A percentile compares a stretch with the other conserved stretches of the same genome.
phyloP scores from a whole-genome alignment of 2,329 filamentous ascomycete species.

The Myriosclerotinia curreyana region DNA sequence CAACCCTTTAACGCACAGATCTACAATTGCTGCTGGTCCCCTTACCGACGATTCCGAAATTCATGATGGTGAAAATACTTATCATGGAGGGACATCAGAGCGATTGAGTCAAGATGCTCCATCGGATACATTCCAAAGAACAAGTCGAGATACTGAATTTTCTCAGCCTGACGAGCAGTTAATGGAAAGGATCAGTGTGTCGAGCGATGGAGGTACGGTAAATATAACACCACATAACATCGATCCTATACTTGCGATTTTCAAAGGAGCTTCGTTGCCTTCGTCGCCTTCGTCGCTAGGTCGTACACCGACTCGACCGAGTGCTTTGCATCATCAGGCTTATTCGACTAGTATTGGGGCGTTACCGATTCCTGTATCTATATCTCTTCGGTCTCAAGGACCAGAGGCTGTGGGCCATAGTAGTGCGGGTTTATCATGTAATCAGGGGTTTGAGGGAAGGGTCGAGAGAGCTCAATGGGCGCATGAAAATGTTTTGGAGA shows the following conservation, averaged over 20 bases:
- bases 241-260: conserved; percentile 7
- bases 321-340: not conserved
- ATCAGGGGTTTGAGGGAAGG: no score
- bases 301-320: not conserved
- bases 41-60: no score
- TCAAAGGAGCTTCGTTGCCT: not conserved
- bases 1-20: no score
- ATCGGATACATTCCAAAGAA: not conserved
- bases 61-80: no score
- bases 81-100: not conserved
- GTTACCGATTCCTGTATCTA: not conserved
- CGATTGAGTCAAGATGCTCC: not conserved
- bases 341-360: not conserved
- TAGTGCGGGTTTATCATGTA: not conserved
- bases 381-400: not conserved
- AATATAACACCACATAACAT: conserved; percentile 5
- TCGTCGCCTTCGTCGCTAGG: not conserved
- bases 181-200: not conserved
- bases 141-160: conserved; percentile 1
- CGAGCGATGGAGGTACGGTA: not conserved
- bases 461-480: not conserved
- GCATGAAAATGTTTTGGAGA: not conserved
- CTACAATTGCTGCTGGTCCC: no score
- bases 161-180: not conserved
- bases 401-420: not conserved